phyloP scores from a whole-genome alignment of 192 early-diverging fungal species.

The Cetraspora pellucida region DNA sequence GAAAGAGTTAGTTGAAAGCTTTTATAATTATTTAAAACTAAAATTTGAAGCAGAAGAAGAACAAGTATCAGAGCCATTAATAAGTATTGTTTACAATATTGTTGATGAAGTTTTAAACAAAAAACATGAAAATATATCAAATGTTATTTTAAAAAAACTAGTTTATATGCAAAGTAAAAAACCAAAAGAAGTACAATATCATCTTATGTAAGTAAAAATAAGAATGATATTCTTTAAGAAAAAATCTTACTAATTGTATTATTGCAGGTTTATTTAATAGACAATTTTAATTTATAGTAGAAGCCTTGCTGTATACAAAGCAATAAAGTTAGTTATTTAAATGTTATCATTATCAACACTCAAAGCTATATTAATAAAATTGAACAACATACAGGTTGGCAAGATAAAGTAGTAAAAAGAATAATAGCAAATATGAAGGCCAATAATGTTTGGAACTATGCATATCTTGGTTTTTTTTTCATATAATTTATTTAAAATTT shows the following conservation, averaged over 20 bases:
- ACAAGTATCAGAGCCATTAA: too few relatives aligned
- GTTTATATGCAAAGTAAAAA: neutral
- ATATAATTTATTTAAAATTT: neutral
- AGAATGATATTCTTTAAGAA: neutral
- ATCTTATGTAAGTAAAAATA: neutral
- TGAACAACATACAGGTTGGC: too few relatives aligned
- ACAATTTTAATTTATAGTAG: conserved; percentile 10
- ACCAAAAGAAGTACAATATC: conserved; percentile 10
- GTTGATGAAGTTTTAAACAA: neutral
- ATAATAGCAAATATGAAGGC: neutral
- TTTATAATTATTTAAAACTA: too few relatives aligned
- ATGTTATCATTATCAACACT: too few relatives aligned
- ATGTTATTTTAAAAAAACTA: neutral
- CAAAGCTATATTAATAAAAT: too few relatives aligned
- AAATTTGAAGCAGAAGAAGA: too few relatives aligned
- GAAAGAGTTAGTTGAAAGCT: too few relatives aligned
- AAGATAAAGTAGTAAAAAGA: neutral
- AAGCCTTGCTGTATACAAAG: too few relatives aligned
- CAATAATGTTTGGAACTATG: neutral
- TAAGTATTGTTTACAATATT: neutral
- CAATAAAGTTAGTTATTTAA: too few relatives aligned
- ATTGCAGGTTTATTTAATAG: neutral
- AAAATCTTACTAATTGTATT: neutral
- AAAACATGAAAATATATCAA: neutral
- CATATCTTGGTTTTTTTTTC: neutral